Evolutionary conservation across 1,139 yeast species (phyloP).

Genomic region (Barnettozyma hawaiiensis): DNA sequence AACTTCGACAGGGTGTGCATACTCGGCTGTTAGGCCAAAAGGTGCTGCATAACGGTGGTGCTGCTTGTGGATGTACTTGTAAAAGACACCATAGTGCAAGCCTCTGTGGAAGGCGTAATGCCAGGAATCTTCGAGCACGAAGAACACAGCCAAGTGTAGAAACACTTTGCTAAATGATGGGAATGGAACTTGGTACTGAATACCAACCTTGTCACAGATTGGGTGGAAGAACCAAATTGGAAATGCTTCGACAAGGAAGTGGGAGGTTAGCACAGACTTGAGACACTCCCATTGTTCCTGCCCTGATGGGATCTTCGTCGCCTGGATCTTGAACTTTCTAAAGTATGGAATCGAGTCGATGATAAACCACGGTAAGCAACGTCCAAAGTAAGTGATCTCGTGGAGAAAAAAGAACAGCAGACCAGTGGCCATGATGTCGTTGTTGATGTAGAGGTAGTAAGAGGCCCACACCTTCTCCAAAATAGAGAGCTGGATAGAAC

Average conservation of each 20-base stretch:
- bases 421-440: constrained; percentile 72
- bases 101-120: constrained; percentile 83
- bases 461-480: constrained; percentile 62
- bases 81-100: constrained; percentile 69
- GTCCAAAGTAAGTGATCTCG: constrained; percentile 68
- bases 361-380: constrained; percentile 70
- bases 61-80: constrained; percentile 80
- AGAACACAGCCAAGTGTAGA: constrained; percentile 58
- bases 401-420: constrained; percentile 57
- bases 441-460: constrained; percentile 57
- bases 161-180: constrained; percentile 51
- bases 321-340: constrained; percentile 66
- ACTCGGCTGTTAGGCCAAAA: constrained; percentile 85
- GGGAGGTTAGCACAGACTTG: constrained; percentile 67
- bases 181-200: constrained; percentile 66
- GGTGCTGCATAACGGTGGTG: constrained; percentile 92
- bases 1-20: constrained; percentile 85
- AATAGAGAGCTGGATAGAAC: constrained; percentile 28
- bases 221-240: constrained; percentile 92
- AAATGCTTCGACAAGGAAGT: constrained; percentile 74
- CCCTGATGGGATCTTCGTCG: constrained; percentile 59
- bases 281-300: constrained; percentile 83
- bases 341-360: constrained; percentile 64
- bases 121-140: constrained; percentile 80
- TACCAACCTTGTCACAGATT: constrained; percentile 59